Conservation (phyloP, 345 rosid species). For the Theobroma cacao region DNA sequence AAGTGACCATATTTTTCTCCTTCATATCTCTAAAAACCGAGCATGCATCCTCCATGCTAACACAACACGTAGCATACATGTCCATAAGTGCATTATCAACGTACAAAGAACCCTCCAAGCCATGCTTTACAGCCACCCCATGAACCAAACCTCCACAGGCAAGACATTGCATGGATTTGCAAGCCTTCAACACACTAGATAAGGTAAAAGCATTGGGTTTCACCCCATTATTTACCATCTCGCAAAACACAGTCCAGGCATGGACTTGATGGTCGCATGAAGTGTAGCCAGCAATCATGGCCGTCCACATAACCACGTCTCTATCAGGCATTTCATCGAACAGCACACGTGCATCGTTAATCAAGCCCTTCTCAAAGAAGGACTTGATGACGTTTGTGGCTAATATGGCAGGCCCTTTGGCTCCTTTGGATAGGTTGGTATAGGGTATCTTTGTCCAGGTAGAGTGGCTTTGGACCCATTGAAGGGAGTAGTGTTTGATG, state of each 20-base stretch:
- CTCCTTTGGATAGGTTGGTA: not conserved
- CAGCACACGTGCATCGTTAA: constrained; percentile 47
- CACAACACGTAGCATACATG: constrained; percentile 65
- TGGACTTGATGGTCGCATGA: constrained; percentile 34
- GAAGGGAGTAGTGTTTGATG: constrained; percentile 44
- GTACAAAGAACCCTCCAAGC: constrained; percentile 54
- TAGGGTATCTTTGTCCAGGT: constrained; percentile 19
- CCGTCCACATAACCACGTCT: constrained; percentile 80
- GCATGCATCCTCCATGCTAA: constrained; percentile 60
- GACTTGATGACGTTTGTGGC: constrained; percentile 66
- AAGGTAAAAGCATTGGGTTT: constrained; percentile 62
- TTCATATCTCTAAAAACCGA: constrained; percentile 48
- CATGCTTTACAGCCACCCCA: constrained; percentile 58
- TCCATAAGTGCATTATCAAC: constrained; percentile 74
- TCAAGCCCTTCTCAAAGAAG: constrained; percentile 39
- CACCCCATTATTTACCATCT: constrained; percentile 46
- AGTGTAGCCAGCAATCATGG: constrained; percentile 61
- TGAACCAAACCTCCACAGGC: constrained; percentile 58
- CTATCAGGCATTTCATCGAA: constrained; percentile 67
- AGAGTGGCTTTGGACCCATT: constrained; percentile 28
- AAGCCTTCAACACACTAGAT: constrained; percentile 70
- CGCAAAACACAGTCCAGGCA: constrained; percentile 64
- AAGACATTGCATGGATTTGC: constrained; percentile 58
- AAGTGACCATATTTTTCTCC: constrained; percentile 59
- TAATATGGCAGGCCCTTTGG: constrained; percentile 55